Evolutionary conservation across 2,329 filamentous ascomycete genomes (phyloP).

Genomic region (Teratosphaeriaceae sp.): DNA sequence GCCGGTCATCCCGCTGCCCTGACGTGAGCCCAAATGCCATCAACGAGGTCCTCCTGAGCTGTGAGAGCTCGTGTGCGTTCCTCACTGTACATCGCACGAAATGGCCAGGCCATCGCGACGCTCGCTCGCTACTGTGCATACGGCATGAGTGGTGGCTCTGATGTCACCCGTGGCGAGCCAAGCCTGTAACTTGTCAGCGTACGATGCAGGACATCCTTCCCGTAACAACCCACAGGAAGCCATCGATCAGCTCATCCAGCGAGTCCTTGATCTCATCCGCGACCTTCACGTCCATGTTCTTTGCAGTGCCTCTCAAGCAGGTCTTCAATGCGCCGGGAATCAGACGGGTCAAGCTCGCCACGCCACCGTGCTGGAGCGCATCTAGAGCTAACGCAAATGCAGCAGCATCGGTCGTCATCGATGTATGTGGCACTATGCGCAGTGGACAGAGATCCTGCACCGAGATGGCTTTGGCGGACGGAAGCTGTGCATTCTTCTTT

Average conservation of each 20-base stretch:
- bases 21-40: no score
- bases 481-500: slow-evolving; percentile 21
- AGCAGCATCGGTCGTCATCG: slow-evolving; percentile 23
- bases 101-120: no score
- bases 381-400: slow-evolving; percentile 25
- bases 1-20: no score
- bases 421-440: slow-evolving; percentile 17
- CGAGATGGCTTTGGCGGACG: slow-evolving; percentile 18
- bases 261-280: slow-evolving; percentile 11
- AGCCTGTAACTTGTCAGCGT: slow-evolving; percentile 5
- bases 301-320: slow-evolving; percentile 17
- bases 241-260: slow-evolving; percentile 16
- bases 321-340: slow-evolving; percentile 6
- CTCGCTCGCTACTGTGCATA: slow-evolving; percentile 5
- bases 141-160: slow-evolving; percentile 10
- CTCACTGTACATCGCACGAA: no score
- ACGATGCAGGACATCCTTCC: background rate
- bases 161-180: slow-evolving; percentile 8
- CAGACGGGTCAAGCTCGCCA: slow-evolving; percentile 16
- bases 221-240: slow-evolving; percentile 16
- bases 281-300: slow-evolving; percentile 17
- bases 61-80: no score
- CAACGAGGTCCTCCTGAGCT: no score
- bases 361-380: slow-evolving; percentile 22
- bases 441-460: slow-evolving; percentile 23